Evolutionary conservation across 108 stramenopile species (phyloP).

Genomic region (Craspedostauros australis): DNA sequence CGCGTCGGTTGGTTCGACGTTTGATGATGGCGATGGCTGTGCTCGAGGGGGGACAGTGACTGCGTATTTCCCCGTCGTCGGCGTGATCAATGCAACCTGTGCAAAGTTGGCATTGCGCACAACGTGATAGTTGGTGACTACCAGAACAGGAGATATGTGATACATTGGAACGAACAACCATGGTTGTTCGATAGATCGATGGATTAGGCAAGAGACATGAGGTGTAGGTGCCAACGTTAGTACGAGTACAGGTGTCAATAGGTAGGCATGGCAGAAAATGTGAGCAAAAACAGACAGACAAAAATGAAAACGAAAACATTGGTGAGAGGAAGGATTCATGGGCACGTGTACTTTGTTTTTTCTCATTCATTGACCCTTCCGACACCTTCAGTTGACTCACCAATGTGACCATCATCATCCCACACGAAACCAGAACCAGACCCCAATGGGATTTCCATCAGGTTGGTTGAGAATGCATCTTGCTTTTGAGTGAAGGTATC

Average conservation of each 20-base stretch:
- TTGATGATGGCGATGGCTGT: neutral
- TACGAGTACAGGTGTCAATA: no score
- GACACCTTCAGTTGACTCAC: constrained; percentile 12
- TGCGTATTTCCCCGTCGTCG: neutral
- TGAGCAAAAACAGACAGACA: neutral
- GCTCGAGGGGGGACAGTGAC: constrained; percentile 2
- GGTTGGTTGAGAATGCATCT: constrained; percentile 67
- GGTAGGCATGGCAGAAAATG: no score
- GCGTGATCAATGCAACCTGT: constrained; percentile 52
- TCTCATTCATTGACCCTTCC: no score
- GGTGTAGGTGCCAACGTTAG: no score
- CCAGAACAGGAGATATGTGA: neutral
- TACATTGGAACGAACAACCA: neutral
- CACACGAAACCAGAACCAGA: constrained; percentile 88
- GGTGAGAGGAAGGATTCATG: neutral
- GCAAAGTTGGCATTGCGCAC: constrained; percentile 74
- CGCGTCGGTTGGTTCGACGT: neutral
- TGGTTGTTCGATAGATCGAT: neutral
- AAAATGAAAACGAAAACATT: neutral
- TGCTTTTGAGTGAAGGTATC: constrained; percentile 68
- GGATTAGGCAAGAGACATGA: neutral
- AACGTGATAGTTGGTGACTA: constrained; percentile 71
- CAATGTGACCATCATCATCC: constrained; percentile 79
- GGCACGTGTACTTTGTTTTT: neutral
- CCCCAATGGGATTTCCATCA: constrained; percentile 80